A percentile compares a stretch with the other conserved stretches of the same genome.
Conservation (phyloP, 2,329 filamentous ascomycete genomes). For the Microascus cirrosus region DNA sequence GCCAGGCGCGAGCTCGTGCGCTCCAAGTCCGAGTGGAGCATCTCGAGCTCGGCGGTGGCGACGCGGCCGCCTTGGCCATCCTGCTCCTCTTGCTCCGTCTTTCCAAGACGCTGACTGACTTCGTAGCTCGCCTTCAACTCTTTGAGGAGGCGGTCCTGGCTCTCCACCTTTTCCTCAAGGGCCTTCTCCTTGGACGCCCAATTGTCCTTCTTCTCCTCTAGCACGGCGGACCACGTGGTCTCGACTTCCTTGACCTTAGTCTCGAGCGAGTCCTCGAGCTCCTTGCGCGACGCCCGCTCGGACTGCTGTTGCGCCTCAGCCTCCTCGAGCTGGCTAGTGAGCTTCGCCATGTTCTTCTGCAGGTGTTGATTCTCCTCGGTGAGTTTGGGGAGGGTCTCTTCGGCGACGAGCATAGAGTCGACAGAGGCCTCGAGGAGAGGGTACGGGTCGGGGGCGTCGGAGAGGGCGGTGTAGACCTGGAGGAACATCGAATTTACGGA, state of each 20-base stretch:
- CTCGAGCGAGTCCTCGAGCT: slow-evolving; percentile 68
- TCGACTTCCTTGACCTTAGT: slow-evolving; percentile 80
- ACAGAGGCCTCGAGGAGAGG: slow-evolving; percentile 92
- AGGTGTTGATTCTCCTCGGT: slow-evolving; percentile 80
- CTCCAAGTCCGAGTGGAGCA: slow-evolving; percentile 84
- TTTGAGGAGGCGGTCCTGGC: slow-evolving; percentile 80
- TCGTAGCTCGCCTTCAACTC: slow-evolving; percentile 97
- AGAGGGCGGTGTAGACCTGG: slow-evolving; percentile 83
- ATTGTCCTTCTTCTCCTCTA: slow-evolving; percentile 91
- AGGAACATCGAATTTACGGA: slow-evolving; percentile 87
- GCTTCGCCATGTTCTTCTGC: slow-evolving; percentile 63
- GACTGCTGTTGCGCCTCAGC: slow-evolving; percentile 69
- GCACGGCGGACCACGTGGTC: slow-evolving; percentile 75
- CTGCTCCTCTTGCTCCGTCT: slow-evolving; percentile 50
- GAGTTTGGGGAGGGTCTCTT: slow-evolving; percentile 84
- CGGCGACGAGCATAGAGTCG: slow-evolving; percentile 72
- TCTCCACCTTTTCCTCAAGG: slow-evolving; percentile 87
- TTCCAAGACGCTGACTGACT: slow-evolving; percentile 80
- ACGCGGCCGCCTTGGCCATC: slow-evolving; percentile 50
- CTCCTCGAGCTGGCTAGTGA: slow-evolving; percentile 75
- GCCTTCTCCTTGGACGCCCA: slow-evolving; percentile 90
- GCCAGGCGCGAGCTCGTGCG: slow-evolving; percentile 77
- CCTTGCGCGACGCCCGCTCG: slow-evolving; percentile 61
- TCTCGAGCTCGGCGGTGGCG: slow-evolving; percentile 82
- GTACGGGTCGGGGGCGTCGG: slow-evolving; percentile 93